Evolutionary conservation across 1,284 basidiomycete genomes (phyloP), one percentile per base, ranked within the genome.

Genomic region (Inonotus hispidus): DNA sequence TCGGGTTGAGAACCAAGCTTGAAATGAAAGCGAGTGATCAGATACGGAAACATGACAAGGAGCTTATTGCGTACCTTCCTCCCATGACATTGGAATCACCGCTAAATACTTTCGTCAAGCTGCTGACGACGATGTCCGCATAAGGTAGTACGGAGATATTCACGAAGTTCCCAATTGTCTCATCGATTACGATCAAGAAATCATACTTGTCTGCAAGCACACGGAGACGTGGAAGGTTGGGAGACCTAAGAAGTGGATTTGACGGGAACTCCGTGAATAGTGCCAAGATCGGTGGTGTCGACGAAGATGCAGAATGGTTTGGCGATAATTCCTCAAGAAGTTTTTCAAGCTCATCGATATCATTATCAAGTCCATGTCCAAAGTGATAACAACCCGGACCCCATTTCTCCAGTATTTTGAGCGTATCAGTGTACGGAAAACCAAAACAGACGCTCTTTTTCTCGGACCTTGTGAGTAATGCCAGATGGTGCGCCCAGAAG

Each of bases 31-130:
- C 58, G 16, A 56, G 38, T 55, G 21, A 6, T 29, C 13, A 21
- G 41, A 54, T 25, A 66, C 38, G 8, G 32, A 3, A 3, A 35
- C 37, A n/a, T n/a, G n/a, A n/a, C n/a, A n/a, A 35, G 7, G 58
- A 58, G 29, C 57, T 19, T 39, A 23, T 29, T 8, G 72, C 82
- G 55, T 68, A 94, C 93, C 90, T 91, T 67, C 96, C 96, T 57
- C 96, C 96, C 96, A 99, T 98, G 60, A 96, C 95, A 70, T 99
- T 99, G 35, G 88, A 84, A 62, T 93, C 91, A 2, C 96, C 96
- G 64, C 92, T 95, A 75, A 99, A 99, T 25, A 99, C 82, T 77
- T 99, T 99, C 52, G 92, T 92, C 69, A 99, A 74, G 71, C 92
- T 95, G 68, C 92, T 94, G 56, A 91, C 95, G n/a, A 98, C 87